Conservation (phyloP, 768 basidiomycete species). For the Mycena filopes region DNA sequence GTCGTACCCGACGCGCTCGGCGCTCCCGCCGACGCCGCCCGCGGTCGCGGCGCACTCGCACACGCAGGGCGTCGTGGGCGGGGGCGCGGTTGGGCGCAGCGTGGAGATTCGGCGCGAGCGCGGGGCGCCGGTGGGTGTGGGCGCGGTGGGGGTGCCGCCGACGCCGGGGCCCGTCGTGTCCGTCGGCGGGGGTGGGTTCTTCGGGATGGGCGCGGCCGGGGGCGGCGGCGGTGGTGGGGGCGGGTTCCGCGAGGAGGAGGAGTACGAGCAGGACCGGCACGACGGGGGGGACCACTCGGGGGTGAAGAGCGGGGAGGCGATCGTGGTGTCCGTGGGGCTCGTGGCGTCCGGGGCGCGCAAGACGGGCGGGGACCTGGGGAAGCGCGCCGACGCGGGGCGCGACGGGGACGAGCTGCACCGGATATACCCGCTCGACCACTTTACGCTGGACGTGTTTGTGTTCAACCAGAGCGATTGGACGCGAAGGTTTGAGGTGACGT, state of each 20-base stretch:
- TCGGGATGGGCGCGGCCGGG: conserved; percentile 26
- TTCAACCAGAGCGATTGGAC: conserved; percentile 85
- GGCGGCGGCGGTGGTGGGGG: conserved; percentile 21
- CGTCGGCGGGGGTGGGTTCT: conserved; percentile 49
- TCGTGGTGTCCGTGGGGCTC: conserved; percentile 77
- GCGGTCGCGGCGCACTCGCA: conserved; percentile 65
- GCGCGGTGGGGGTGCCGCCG: conserved; percentile 48
- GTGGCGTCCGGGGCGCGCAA: conserved; percentile 41
- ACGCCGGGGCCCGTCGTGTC: conserved; percentile 68
- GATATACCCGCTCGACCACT: conserved; percentile 79
- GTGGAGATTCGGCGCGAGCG: conserved; percentile 77
- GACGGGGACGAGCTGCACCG: conserved; percentile 47
- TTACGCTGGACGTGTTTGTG: conserved; percentile 88
- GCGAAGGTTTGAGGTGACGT: conserved; percentile 80
- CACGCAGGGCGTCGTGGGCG: conserved; percentile 56
- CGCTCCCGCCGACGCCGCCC: conserved; percentile 62
- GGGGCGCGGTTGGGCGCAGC: conserved; percentile 55
- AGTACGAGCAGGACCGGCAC: conserved; percentile 26
- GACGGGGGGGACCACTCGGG: background rate
- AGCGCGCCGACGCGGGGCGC: conserved; percentile 24
- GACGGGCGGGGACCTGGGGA: conserved; percentile 35
- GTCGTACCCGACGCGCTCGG: conserved; percentile 63
- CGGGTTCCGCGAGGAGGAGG: conserved; percentile 43
- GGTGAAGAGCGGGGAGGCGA: conserved; percentile 58
- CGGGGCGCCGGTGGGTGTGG: conserved; percentile 49